A percentile compares a stretch with the other conserved stretches of the same genome.
Conservation (phyloP, 805 yeast species). For the Barnettozyma pratensis region DNA sequence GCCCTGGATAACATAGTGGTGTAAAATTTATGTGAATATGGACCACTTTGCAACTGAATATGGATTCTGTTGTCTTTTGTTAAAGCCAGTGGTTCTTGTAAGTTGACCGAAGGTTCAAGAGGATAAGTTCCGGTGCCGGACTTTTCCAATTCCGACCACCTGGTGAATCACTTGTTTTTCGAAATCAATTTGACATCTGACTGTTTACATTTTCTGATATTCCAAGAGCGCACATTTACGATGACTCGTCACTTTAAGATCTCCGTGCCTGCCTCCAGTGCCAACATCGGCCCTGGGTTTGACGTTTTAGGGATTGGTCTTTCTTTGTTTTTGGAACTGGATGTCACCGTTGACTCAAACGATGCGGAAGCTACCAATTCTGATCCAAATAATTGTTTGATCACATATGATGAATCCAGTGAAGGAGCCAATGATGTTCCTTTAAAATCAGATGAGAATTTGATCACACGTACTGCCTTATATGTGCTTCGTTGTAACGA, state of each 20-base stretch:
- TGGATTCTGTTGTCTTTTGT: too few relatives aligned
- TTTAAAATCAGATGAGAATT: conserved; percentile 65
- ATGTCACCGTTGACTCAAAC: conserved; percentile 57
- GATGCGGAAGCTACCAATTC: conserved; percentile 39
- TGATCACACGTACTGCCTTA: conserved; percentile 89
- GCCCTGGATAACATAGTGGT: conserved; percentile 1
- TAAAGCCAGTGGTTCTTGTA: too few relatives aligned
- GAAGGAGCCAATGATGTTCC: conserved; percentile 86
- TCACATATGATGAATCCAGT: conserved; percentile 62
- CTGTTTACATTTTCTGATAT: too few relatives aligned
- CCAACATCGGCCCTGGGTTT: conserved; percentile 98
- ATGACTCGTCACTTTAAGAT: conserved; percentile 52
- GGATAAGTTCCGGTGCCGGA: too few relatives aligned
- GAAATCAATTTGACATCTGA: too few relatives aligned
- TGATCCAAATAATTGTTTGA: conserved; percentile 64
- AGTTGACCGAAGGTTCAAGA: too few relatives aligned
- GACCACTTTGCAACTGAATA: too few relatives aligned
- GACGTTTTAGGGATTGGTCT: conserved; percentile 94
- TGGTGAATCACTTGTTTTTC: too few relatives aligned
- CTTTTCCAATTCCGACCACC: too few relatives aligned
- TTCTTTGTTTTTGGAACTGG: conserved; percentile 63
- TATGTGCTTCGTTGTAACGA: conserved; percentile 86
- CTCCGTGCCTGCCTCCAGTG: conserved; percentile 93
- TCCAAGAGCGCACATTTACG: too few relatives aligned
- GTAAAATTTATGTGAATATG: background rate